Base-by-base conservation (phyloP, 2,329 filamentous ascomycete genomes). In the Colletotrichum chlorophyti region DNA sequence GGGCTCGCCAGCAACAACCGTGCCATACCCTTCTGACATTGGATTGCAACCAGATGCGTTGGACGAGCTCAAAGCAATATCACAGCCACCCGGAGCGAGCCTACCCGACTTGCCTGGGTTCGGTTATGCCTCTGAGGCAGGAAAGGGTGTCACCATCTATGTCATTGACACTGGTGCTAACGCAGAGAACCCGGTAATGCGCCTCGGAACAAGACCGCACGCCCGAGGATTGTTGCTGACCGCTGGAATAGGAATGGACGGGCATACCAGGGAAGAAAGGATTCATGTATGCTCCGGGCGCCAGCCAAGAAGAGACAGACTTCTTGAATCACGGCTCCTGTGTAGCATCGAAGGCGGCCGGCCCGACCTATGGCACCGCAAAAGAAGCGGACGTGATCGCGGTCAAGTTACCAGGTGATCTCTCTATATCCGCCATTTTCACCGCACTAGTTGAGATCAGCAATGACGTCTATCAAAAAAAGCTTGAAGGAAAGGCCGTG, bases 51-150 rank as follows among this genome's bases (percentile, higher is more conserved):
- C n/a, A 4, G 11, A 34, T 11, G 53, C 47, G 11, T 24, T 38
- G 7, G 47, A 53, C 10, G 53, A 58, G 21, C 53, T 58, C 15
- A 58, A 53, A 11, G 27, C 14, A 2, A 41, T 58, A 14, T 58
- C 53, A 10, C 47, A 58, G 15, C 53, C 53, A 11, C 11, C 34
- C 6, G 53, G 53, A 2, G 34, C 47, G 8, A 41, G 8, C 1
- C 27, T 58, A 26, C 32, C 26, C 8, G 26, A 46, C 21, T 14
- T 58, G 5, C 40, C 47, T 3, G 53, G 47, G 14, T 58, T 34
- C 27, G 40, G 19, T 10, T 58, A 52, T n/a, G 40, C 40, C 19
- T 19, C 32, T 12, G 47, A 58, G 15, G 53, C 31, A 8, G 47
- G 53, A 0, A 46, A 29, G 9, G 53, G 53, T 4, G 40, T 58